Evolutionary conservation across 306 rosid species (phyloP).

Genomic region (Acacia confusa): DNA sequence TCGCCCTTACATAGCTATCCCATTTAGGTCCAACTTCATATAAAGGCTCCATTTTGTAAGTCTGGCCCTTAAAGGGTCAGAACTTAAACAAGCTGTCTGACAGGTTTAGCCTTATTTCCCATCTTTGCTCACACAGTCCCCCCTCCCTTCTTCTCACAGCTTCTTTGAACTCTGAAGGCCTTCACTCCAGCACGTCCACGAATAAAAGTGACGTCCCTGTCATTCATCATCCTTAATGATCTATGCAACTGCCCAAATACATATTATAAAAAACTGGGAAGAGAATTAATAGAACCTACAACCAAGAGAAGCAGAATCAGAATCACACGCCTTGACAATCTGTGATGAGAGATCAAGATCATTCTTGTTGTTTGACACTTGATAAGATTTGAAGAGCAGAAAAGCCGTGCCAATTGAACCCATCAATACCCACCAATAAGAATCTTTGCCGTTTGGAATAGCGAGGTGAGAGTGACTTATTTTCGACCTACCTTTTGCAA

Average conservation of each 20-base stretch:
- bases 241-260: not conserved
- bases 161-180: slow-evolving; percentile 55
- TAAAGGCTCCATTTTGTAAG: no score
- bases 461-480: no score
- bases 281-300: slow-evolving; percentile 46
- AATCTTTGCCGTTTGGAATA: no score
- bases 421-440: slow-evolving; percentile 41
- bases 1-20: no score
- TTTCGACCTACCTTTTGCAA: no score
- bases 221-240: slow-evolving; percentile 19
- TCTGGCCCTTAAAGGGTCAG: no score
- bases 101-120: no score
- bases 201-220: slow-evolving; percentile 63
- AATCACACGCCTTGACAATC: slow-evolving; percentile 66
- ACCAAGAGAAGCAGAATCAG: slow-evolving; percentile 54
- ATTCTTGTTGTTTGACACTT: slow-evolving; percentile 41
- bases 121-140: no score
- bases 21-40: no score
- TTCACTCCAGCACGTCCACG: slow-evolving; percentile 80
- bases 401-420: slow-evolving; percentile 70
- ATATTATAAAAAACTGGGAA: not conserved
- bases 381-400: slow-evolving; percentile 59
- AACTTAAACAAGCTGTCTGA: no score
- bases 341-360: slow-evolving; percentile 61
- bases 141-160: no score